Evolutionary conservation across 495 filamentous ascomycete genomes (phyloP).

Genomic region (Xylaria scruposa): DNA sequence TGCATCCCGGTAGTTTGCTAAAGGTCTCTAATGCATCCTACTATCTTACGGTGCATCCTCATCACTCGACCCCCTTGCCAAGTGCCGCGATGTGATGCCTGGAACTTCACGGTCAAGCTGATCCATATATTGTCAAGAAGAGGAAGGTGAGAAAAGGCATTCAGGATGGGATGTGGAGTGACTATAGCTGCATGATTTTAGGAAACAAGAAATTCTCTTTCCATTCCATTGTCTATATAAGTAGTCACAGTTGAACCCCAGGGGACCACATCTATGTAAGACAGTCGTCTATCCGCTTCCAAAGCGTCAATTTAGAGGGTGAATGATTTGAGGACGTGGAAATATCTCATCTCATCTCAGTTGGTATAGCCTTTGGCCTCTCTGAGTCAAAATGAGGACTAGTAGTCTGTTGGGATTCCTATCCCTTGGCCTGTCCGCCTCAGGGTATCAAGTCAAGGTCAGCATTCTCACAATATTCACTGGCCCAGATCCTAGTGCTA

Average conservation of each 20-base stretch:
- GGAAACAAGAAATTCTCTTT: background rate
- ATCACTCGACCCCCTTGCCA: slow-evolving; percentile 13
- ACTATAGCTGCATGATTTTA: background rate
- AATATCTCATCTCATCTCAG: background rate
- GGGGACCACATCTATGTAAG: background rate
- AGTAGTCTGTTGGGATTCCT: background rate
- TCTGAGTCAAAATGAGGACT: slow-evolving; percentile 9
- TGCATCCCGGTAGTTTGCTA: slow-evolving; percentile 11
- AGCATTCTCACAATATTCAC: slow-evolving; percentile 6
- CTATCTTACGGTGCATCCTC: background rate
- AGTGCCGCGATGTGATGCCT: slow-evolving; percentile 11
- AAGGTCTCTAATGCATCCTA: background rate
- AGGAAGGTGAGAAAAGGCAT: slow-evolving; percentile 19
- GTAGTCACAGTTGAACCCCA: background rate
- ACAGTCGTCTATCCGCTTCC: slow-evolving; percentile 3
- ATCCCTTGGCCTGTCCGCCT: slow-evolving; percentile 28
- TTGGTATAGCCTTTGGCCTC: background rate
- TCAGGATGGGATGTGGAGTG: slow-evolving; percentile 19
- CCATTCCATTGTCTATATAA: slow-evolving; percentile 14
- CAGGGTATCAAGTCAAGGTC: slow-evolving; percentile 41
- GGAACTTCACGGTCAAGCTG: background rate
- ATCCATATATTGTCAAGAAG: slow-evolving; percentile 14
- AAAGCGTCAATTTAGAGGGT: background rate
- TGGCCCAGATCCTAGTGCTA: background rate
- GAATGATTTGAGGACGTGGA: background rate